A percentile compares a stretch with the other conserved stretches of the same genome.
These are phyloP conservation scores for Limnanthes douglasii DNA, from an alignment of 345 rosid species.

Conservation along the genomic window DNA sequence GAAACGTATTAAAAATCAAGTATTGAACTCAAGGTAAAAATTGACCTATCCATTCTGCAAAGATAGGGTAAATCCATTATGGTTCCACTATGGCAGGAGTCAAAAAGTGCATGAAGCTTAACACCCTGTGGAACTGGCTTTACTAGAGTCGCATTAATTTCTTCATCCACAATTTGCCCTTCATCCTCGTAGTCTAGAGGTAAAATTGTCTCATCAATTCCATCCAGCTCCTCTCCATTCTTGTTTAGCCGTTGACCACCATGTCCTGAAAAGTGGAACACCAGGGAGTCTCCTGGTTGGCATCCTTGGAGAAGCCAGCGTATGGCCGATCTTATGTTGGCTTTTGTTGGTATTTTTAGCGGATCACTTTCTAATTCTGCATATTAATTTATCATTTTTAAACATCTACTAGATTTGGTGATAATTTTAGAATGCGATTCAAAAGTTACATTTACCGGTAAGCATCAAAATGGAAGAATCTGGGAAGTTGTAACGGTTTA, in stretches of 20 bases:
- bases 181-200: slow-evolving; percentile 49
- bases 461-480: slow-evolving; percentile 79
- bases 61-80: slow-evolving; percentile 68
- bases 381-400: slow-evolving; percentile 1
- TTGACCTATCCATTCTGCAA: slow-evolving; percentile 76
- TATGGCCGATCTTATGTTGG: slow-evolving; percentile 60
- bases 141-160: slow-evolving; percentile 67
- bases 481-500: slow-evolving; percentile 57
- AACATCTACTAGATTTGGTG: background rate
- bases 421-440: background rate
- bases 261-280: slow-evolving; percentile 87
- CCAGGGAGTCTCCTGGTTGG: slow-evolving; percentile 68
- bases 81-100: slow-evolving; percentile 93
- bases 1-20: background rate
- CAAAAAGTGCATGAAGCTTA: slow-evolving; percentile 79
- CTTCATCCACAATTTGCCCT: slow-evolving; percentile 83
- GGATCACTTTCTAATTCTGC: slow-evolving; percentile 79
- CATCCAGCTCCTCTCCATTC: slow-evolving; percentile 68
- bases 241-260: slow-evolving; percentile 56
- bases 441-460: slow-evolving; percentile 23
- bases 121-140: slow-evolving; percentile 76
- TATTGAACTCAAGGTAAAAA: background rate
- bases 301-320: slow-evolving; percentile 61
- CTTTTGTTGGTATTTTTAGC: slow-evolving; percentile 39
- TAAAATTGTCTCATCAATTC: slow-evolving; percentile 81